These are phyloP conservation scores for Alternaria dauci DNA, from an alignment of 2,329 filamentous ascomycete species.

Conservation along the genomic window DNA sequence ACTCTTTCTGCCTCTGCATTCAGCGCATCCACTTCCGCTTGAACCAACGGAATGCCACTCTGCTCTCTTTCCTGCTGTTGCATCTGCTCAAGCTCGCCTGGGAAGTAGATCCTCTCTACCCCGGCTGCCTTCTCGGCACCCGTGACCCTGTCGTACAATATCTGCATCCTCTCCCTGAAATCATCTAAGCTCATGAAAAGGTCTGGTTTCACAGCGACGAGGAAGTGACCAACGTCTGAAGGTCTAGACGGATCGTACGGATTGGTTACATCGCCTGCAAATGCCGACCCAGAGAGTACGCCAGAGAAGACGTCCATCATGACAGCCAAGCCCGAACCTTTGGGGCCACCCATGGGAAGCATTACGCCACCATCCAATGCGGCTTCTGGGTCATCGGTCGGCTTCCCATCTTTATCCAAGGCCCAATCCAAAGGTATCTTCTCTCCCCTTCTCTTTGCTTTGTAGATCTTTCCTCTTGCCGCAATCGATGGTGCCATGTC, in stretches of 20 bases:
- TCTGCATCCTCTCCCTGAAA: conserved; percentile 70
- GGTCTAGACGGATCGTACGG: conserved; percentile 76
- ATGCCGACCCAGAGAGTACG: conserved; percentile 77
- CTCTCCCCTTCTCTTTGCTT: conserved; percentile 71
- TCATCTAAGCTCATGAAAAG: conserved; percentile 75
- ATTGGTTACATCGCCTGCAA: conserved; percentile 77
- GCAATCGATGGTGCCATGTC: conserved; percentile 77
- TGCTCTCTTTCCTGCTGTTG: conserved; percentile 39
- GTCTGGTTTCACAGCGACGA: conserved; percentile 72
- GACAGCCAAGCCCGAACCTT: conserved; percentile 77
- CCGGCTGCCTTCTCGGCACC: conserved; percentile 62
- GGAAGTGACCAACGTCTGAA: conserved; percentile 77
- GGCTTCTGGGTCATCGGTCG: conserved; percentile 73
- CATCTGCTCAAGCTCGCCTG: conserved; percentile 49
- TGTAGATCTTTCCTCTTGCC: conserved; percentile 75
- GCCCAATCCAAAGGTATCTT: conserved; percentile 78
- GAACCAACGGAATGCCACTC: conserved; percentile 59
- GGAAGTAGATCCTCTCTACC: conserved; percentile 65
- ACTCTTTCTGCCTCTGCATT: conserved; percentile 59
- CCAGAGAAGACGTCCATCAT: conserved; percentile 95
- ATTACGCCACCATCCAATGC: conserved; percentile 73
- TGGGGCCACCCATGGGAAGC: conserved; percentile 86
- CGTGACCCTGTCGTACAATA: conserved; percentile 63
- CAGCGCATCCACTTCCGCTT: conserved; percentile 58
- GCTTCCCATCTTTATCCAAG: conserved; percentile 72